Evolutionary conservation across 2,329 filamentous ascomycete species (phyloP), one percentile per base, ranked within the genome.

Genomic region (Elsinoe australis): DNA sequence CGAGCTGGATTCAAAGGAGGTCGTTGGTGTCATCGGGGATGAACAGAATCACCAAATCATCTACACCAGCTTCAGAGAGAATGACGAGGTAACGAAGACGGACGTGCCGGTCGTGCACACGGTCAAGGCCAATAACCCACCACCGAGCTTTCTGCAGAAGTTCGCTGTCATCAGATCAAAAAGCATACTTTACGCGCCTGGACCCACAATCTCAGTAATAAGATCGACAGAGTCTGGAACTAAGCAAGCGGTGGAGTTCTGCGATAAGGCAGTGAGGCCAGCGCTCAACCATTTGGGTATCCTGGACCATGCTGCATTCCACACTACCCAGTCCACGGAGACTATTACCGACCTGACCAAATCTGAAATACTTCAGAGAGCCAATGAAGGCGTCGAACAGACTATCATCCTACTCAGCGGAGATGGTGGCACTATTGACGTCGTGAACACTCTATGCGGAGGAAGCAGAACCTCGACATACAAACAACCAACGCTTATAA

Each of bases 351-450:
- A 83, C 1, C 78, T 94, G 47, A 77, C 83, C 0, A 67, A 58
- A 44, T 56, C 61, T 31, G 58, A 64, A 17, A 67, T 82, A 52
- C 64, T 77, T 9, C 66, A 70, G 1, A 60, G 61, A 29, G 78
- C 78, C 10, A 71, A 70, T 49, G 48, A 65, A 45, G 71, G 71
- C 1, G 54, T 66, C 4, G 55, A 61, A 9, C 77, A 82, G 59
- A 80, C 81, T 0, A 72, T 95, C 19, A 67, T 95, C 22, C 74
- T 96, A 9, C 72, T 95, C 4, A 90, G 85, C 41, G 90, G 90
- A 5, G 90, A 96, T 63, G 90, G 90, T 10, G 90, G 88, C 4
- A 65, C 94, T 2, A 76, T 88, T 14, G 90, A 96, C 57, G 70
- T 92, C 1, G 71, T 95, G 51, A 94, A 95, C 60, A 77, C 76